Conservation (phyloP, 495 filamentous ascomycete genomes). For the Daldinia childiae region DNA sequence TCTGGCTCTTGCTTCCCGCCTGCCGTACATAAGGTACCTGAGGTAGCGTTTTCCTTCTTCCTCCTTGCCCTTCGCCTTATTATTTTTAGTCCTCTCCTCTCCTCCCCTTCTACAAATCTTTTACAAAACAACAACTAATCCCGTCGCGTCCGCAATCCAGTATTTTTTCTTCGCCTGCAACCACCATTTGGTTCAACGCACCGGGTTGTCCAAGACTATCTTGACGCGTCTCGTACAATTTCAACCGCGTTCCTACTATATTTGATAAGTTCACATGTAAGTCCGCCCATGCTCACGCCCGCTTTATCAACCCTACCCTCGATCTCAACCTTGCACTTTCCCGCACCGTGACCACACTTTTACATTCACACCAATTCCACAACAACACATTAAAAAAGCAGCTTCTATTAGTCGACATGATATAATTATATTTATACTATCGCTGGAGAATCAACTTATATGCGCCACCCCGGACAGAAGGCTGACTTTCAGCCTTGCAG, state of each 20-base stretch:
- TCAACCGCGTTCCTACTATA: slow-evolving; percentile 30
- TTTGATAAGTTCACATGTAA: slow-evolving; percentile 44
- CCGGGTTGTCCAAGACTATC: slow-evolving; percentile 17
- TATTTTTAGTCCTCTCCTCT: slow-evolving; percentile 49
- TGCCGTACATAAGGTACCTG: slow-evolving; percentile 44
- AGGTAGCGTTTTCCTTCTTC: slow-evolving; percentile 53
- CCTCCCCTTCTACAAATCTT: slow-evolving; percentile 48
- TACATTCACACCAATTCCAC: slow-evolving; percentile 49
- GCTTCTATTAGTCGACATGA: slow-evolving; percentile 41
- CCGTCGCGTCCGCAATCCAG: slow-evolving; percentile 30
- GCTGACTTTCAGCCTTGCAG: slow-evolving; percentile 57
- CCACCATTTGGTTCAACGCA: slow-evolving; percentile 30
- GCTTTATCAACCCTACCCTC: slow-evolving; percentile 40
- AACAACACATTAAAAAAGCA: slow-evolving; percentile 42
- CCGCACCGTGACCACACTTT: slow-evolving; percentile 43
- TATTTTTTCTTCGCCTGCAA: slow-evolving; percentile 35
- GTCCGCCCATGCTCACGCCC: slow-evolving; percentile 17
- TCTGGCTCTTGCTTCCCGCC: slow-evolving; percentile 43
- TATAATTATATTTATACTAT: slow-evolving; percentile 19
- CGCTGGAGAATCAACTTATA: slow-evolving; percentile 23
- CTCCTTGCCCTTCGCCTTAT: slow-evolving; percentile 44
- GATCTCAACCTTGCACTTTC: slow-evolving; percentile 40
- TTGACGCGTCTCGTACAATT: slow-evolving; percentile 39
- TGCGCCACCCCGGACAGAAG: slow-evolving; percentile 34
- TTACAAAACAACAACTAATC: slow-evolving; percentile 38